Evolutionary conservation across 257 asterid species (phyloP).

Genomic region (Petunia axillaris): DNA sequence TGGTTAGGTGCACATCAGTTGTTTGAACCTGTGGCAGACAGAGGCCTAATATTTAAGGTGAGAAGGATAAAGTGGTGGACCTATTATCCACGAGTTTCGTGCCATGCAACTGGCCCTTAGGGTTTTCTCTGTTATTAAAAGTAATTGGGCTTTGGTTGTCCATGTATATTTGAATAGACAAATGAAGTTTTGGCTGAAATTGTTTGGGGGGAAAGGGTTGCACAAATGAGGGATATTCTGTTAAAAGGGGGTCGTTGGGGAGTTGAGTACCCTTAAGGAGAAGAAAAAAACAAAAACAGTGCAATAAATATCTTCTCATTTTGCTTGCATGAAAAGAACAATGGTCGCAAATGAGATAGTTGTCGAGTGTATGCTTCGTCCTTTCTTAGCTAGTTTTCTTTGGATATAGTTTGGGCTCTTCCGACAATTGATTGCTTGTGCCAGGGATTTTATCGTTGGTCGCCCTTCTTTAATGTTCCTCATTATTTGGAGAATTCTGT

Average conservation of each 20-base stretch:
- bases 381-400: conserved; percentile 13
- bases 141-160: not conserved
- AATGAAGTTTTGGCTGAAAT: not conserved
- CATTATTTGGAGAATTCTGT: conserved; percentile 5
- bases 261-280: not conserved
- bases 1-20: too few species aligned
- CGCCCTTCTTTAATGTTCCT: conserved; percentile 19
- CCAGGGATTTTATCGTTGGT: conserved; percentile 1
- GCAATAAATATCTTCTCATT: not conserved
- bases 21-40: too few species aligned
- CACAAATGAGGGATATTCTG: not conserved
- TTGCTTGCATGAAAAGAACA: conserved; percentile 21
- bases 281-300: not conserved
- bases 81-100: too few species aligned
- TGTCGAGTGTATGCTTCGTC: not conserved
- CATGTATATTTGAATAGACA: not conserved
- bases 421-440: not conserved
- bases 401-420: not conserved
- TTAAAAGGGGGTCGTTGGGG: not conserved
- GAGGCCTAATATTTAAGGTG: too few species aligned
- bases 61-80: too few species aligned
- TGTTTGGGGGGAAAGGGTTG: not conserved
- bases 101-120: too few species aligned
- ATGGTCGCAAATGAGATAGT: not conserved
- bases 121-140: too few species aligned